Evolutionary conservation across 1,139 yeast genomes (phyloP).

Genomic region (Saccharomycopsis hybrid): DNA sequence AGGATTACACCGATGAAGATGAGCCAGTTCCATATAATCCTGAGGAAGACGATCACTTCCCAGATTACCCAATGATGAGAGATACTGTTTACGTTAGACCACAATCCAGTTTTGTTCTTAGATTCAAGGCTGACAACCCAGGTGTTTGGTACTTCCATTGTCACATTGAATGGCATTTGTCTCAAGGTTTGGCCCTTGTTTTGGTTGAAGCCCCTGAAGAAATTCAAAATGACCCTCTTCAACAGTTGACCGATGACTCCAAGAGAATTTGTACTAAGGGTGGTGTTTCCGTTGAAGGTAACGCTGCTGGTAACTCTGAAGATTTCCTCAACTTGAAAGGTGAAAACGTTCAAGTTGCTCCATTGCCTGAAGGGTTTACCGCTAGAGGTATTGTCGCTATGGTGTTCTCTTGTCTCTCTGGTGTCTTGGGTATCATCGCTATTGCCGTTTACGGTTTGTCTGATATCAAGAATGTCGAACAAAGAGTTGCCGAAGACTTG

Average conservation of each 20-base stretch:
- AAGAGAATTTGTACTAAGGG: slow-evolving; percentile 41
- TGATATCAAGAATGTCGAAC: slow-evolving; percentile 45
- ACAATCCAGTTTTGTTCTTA: slow-evolving; percentile 56
- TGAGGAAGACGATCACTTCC: slow-evolving; percentile 37
- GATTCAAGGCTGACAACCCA: slow-evolving; percentile 73
- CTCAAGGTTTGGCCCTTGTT: slow-evolving; percentile 66
- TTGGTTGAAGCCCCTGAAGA: slow-evolving; percentile 59
- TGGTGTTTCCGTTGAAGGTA: slow-evolving; percentile 45
- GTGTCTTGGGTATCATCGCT: slow-evolving; percentile 48
- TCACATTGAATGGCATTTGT: slow-evolving; percentile 77
- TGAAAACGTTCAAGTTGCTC: slow-evolving; percentile 46
- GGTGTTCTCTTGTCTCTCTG: slow-evolving; percentile 49
- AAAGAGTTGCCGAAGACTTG: slow-evolving; percentile 26
- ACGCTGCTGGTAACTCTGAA: slow-evolving; percentile 59
- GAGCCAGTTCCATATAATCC: slow-evolving; percentile 49
- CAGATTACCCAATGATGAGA: slow-evolving; percentile 55
- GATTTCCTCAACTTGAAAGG: slow-evolving; percentile 52
- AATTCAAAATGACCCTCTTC: slow-evolving; percentile 38
- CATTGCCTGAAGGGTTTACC: slow-evolving; percentile 66
- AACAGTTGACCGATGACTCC: slow-evolving; percentile 41
- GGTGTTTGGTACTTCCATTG: slow-evolving; percentile 85
- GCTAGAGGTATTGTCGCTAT: slow-evolving; percentile 62
- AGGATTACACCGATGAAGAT: slow-evolving; percentile 38
- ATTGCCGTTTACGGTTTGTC: slow-evolving; percentile 58
- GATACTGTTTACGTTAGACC: slow-evolving; percentile 62